These are phyloP conservation scores for Pythium biforme DNA, from an alignment of 352 stramenopile genomes.

Conservation along the genomic window DNA sequence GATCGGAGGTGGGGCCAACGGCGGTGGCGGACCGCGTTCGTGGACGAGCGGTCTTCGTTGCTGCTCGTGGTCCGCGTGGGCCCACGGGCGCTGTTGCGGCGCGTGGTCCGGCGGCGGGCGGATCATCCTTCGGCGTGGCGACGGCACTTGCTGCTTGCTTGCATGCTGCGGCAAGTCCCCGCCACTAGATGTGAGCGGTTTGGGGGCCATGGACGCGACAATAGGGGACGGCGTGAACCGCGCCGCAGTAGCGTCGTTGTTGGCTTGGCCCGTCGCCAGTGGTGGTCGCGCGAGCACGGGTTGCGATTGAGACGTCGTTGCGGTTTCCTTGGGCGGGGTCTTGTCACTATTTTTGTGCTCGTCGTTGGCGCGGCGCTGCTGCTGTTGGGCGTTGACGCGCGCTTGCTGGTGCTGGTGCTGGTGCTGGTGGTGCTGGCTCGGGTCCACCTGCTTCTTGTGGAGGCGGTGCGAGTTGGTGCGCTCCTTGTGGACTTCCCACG, in stretches of 20 bases:
- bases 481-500: conserved; percentile 83
- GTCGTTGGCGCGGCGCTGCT: conserved; percentile 16
- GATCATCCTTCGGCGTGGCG: conserved; percentile 26
- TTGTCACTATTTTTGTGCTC: conserved; percentile 25
- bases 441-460: conserved; percentile 61
- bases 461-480: conserved; percentile 76
- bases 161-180: conserved; percentile 1
- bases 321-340: not conserved
- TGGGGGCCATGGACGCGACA: not conserved
- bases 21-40: conserved; percentile 3
- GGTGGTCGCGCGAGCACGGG: not conserved
- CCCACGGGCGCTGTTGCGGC: conserved; percentile 6
- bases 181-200: not conserved
- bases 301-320: not conserved
- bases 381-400: not conserved
- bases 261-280: not conserved
- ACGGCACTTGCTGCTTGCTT: conserved; percentile 9
- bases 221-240: conserved; percentile 2
- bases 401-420: not conserved
- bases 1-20: not conserved
- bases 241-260: not conserved
- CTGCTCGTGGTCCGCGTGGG: conserved; percentile 8
- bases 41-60: conserved; percentile 17
- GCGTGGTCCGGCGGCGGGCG: conserved; percentile 10
- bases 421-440: not conserved